Evolutionary conservation across 2,329 filamentous ascomycete genomes (phyloP), one percentile per base, ranked within the genome.

Genomic region (Epichloe typhina): DNA sequence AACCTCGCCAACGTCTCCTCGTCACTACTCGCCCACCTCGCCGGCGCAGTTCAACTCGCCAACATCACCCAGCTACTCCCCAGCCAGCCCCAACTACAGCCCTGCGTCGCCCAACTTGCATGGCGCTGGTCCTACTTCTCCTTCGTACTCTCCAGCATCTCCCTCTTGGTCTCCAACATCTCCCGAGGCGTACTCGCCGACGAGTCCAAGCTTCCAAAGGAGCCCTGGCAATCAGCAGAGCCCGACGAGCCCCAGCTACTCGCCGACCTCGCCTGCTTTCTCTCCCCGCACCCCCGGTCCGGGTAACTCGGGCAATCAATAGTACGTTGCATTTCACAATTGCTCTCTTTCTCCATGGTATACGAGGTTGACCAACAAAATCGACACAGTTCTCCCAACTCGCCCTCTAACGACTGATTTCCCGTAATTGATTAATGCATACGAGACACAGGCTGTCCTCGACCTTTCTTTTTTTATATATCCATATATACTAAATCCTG

Each of bases 111-210:
- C 73, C 58, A 79, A 73, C 62, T 67, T 76, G 48, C 66, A 69
- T 47, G 65, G 62, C 2, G 64, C 57, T 33, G 65, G 65, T n/a
- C 57, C 74, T 11, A 73, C 77, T 35, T 76, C 80, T 55, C 79
- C 74, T n/a, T 75, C 73, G 4, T 85, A 84, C 66, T 80, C 76
- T 35, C 84, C 84, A 45, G 82, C 82, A 12, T 88, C 84, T 47
- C 85, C 85, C 84, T 79, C 76, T 23, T 90, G 86, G 72, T 89
- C 86, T 51, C 86, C 87, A 3, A 86, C 84, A 6, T 89, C 85
- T 40, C 78, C 78, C 12, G 72, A 74, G 54, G 72, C 74, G 2
- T 83, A 83, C 68, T 82, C 79, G 46, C 79, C 80, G 5, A 82
- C 79, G 42, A 82, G 79, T 58, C 80, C 80, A 33, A 72, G 71